Conservation (phyloP, 2,329 filamentous ascomycete genomes). For the Colletotrichum destructivum region DNA sequence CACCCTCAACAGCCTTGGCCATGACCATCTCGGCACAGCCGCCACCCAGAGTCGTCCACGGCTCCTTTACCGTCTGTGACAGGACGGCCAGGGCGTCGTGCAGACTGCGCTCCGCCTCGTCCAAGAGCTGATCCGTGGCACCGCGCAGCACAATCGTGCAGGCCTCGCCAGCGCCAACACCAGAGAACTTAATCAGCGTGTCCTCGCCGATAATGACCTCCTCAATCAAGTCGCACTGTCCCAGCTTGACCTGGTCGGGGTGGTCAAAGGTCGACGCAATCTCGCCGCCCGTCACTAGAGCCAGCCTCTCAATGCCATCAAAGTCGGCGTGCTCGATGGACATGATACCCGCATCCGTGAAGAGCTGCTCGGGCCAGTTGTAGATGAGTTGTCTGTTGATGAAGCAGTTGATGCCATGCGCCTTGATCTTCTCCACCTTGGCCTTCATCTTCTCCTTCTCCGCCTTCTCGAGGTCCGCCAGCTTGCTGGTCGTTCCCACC, state of each 20-base stretch:
- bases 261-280: conserved; percentile 99
- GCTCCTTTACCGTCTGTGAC: conserved; percentile 96
- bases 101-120: conserved; percentile 95
- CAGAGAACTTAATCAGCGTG: conserved; percentile 96
- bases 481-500: conserved; percentile 94
- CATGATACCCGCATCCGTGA: conserved; percentile 97
- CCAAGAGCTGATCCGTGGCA: conserved; percentile 95
- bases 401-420: conserved; percentile 99
- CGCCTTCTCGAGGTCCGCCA: conserved; percentile 98
- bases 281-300: conserved; percentile 95
- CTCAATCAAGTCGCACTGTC: conserved; percentile 94
- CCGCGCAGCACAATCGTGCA: conserved; percentile 98
- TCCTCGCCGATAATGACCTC: conserved; percentile 99
- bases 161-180: conserved; percentile 91
- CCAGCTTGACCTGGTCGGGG: conserved; percentile 96
- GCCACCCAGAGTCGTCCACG: conserved; percentile 92
- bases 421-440: conserved; percentile 99
- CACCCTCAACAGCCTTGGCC: conserved; percentile 96
- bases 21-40: conserved; percentile 99
- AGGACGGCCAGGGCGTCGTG: conserved; percentile 97
- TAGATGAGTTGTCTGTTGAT: conserved; percentile 99
- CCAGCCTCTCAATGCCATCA: conserved; percentile 95
- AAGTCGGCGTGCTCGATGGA: conserved; percentile 99
- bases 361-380: conserved; percentile 99
- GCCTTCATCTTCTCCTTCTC: conserved; percentile 99